phyloP scores from a whole-genome alignment of 1,284 basidiomycete species.

The Polyporus tsugae region DNA sequence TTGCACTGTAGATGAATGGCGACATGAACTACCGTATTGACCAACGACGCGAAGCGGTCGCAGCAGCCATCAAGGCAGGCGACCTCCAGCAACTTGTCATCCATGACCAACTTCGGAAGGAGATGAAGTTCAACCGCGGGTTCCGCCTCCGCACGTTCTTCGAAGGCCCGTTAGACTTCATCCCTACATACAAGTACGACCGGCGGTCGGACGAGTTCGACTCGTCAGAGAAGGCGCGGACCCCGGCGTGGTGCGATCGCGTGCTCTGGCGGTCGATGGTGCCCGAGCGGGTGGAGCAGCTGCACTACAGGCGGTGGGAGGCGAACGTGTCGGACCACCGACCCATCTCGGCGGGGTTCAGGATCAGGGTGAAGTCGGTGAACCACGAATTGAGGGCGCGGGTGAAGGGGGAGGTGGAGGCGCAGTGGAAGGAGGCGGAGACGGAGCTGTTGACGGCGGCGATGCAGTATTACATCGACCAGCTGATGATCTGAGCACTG shows the following conservation, averaged over 20 bases:
- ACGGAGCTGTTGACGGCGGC: constrained; percentile 57
- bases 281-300: constrained; percentile 61
- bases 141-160: constrained; percentile 87
- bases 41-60: constrained; percentile 83
- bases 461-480: constrained; percentile 60
- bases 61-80: constrained; percentile 70
- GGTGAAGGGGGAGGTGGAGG: constrained; percentile 62
- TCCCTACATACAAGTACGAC: constrained; percentile 98
- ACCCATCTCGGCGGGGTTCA: constrained; percentile 85
- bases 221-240: constrained; percentile 85
- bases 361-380: constrained; percentile 77
- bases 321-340: constrained; percentile 87
- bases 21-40: constrained; percentile 97
- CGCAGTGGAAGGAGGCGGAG: constrained; percentile 69
- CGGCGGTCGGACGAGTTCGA: constrained; percentile 83
- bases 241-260: constrained; percentile 97
- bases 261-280: constrained; percentile 83
- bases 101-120: constrained; percentile 92
- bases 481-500: constrained; percentile 41
- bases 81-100: constrained; percentile 72
- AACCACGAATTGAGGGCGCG: constrained; percentile 62
- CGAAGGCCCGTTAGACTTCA: constrained; percentile 85
- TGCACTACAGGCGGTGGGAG: constrained; percentile 84
- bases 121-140: constrained; percentile 85
- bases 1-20: constrained; percentile 65